phyloP scores from a whole-genome alignment of 768 basidiomycete species.

The Piloderma croceum region DNA sequence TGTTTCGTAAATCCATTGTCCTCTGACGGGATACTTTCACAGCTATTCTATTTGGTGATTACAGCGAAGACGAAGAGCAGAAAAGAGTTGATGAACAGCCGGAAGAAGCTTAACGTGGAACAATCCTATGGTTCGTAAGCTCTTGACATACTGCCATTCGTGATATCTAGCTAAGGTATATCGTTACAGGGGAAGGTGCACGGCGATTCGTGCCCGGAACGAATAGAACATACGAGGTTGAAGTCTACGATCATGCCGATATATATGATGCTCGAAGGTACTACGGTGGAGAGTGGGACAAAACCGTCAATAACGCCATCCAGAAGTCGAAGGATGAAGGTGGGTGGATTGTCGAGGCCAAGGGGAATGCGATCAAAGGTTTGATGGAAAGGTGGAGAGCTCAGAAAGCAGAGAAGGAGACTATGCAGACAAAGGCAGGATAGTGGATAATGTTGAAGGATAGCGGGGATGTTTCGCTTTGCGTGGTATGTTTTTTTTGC shows the following conservation, averaged over 20 bases:
- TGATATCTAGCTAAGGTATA: too few species aligned
- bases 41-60: slow-evolving; percentile 25
- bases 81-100: slow-evolving; percentile 29
- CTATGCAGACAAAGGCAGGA: too few species aligned
- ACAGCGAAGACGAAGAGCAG: slow-evolving; percentile 27
- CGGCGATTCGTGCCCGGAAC: background rate
- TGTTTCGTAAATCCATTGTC: too few species aligned
- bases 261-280: background rate
- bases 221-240: background rate
- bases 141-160: background rate
- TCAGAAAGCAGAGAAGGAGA: too few species aligned
- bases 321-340: background rate
- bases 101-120: slow-evolving; percentile 18
- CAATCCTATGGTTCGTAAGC: slow-evolving; percentile 21
- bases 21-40: too few species aligned
- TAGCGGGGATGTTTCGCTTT: too few species aligned
- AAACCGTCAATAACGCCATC: background rate
- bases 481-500: too few species aligned
- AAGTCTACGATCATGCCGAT: background rate
- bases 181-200: background rate
- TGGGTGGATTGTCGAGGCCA: too few species aligned
- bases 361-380: too few species aligned
- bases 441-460: too few species aligned
- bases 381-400: too few species aligned
- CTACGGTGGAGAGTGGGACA: background rate